Base-by-base conservation (phyloP, 306 rosid genomes). In the Amphicarpaea edgeworthii region DNA sequence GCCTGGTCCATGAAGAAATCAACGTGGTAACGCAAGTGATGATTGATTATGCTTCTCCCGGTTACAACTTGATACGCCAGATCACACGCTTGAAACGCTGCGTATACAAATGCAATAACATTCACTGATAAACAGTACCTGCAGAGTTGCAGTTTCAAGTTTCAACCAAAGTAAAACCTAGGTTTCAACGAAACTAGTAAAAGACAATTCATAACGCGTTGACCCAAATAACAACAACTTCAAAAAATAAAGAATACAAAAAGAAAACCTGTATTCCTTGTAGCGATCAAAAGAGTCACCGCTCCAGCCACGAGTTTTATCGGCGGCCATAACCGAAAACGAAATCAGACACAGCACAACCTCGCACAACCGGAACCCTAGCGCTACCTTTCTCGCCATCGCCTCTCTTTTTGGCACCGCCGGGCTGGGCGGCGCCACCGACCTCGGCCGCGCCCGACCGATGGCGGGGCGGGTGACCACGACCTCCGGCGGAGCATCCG, bases 261-360 rank as follows among this genome's bases (percentile, higher is more conserved):
- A 11, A 7, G 3, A 6, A 34, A 32, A 96, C 99, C 99, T 96
- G 83, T 92, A 96, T 68, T 96, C 99, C 82, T 87, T 96, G 86
- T 96, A 96, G 77, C 99, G 97, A 72, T 96, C 96, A 55, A 89
- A 96, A 70, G 99, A 96, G 71, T 96, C 99, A 42, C 99, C 99
- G 34, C 96, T 93, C 99, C 99, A 96, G 17, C 99, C 99, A 80
- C 87, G 96, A 59, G 99, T 96, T 57, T 86, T 92, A 83, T 96
- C 98, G 1, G 98, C 95, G 17, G 99, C 99, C 99, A 96, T 93
- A 49, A 96, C 94, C 21, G 99, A 86, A 82, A 96, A 96, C 14
- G 99, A 96, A 86, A 93, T 82, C 84, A 96, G 78, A 79, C 98
- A 96, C 21, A 96, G 75, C 16, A 86, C 87, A 57, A 89, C 63